These are phyloP conservation scores for Sistotremastrum niveocremeum DNA, from an alignment of 768 basidiomycete genomes.

Conservation along the genomic window DNA sequence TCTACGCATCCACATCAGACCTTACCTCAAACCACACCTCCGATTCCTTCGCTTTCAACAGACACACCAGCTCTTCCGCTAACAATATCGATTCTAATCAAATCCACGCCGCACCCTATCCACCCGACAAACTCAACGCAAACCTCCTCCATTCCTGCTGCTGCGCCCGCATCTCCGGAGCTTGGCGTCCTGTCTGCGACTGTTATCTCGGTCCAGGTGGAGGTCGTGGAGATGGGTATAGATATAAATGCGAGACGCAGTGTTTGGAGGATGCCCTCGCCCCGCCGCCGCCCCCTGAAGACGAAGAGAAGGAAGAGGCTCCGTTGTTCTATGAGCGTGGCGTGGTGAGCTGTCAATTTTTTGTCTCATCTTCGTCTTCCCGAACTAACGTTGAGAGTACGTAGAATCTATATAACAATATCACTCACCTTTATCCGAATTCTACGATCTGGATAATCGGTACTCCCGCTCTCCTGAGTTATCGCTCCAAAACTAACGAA, in stretches of 20 bases:
- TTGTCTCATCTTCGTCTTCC: neutral
- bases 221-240: no score
- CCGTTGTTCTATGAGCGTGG: conserved; percentile 83
- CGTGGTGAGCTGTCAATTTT: conserved; percentile 43
- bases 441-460: conserved; percentile 85
- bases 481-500: no score
- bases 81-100: no score
- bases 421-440: conserved; percentile 81
- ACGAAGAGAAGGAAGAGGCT: conserved; percentile 31
- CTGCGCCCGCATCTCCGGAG: conserved; percentile 88
- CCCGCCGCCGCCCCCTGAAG: no score
- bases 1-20: no score
- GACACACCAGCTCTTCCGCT: no score
- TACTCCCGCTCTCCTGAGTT: no score
- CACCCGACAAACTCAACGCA: conserved; percentile 87
- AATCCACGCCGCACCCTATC: no score
- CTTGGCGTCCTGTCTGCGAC: conserved; percentile 86
- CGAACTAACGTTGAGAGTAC: no score
- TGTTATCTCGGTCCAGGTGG: conserved; percentile 50
- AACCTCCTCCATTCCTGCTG: conserved; percentile 95
- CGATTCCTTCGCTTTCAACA: no score
- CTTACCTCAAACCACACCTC: no score
- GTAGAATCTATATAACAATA: conserved; percentile 52
- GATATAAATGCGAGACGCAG: conserved; percentile 59
- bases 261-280: conserved; percentile 70